Percentiles rank a stretch among this genome's conserved stretches.
Evolutionary conservation across 345 rosid genomes (phyloP).

Genomic region (Xanthoceras sorbifolium): DNA sequence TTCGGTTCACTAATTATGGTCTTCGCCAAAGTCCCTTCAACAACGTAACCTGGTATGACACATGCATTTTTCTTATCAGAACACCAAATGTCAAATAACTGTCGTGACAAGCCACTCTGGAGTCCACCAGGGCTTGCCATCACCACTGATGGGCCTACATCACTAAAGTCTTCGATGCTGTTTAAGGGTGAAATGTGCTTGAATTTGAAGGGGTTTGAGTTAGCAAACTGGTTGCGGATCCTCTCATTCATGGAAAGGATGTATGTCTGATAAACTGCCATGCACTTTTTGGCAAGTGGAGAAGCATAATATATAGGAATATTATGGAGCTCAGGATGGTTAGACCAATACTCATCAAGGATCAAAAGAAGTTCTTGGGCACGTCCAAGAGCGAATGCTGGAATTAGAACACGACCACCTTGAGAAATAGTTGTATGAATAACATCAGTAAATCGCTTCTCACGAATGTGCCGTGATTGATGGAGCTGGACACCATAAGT

Average conservation of each 20-base stretch:
- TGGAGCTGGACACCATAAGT: constrained; percentile 97
- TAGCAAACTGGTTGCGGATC: constrained; percentile 87
- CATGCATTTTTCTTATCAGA: constrained; percentile 88
- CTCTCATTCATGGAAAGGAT: constrained; percentile 94
- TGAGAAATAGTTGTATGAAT: constrained; percentile 83
- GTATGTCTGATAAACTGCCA: constrained; percentile 96
- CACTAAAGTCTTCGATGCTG: constrained; percentile 84
- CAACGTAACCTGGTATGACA: constrained; percentile 81
- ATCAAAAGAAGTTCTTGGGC: constrained; percentile 84
- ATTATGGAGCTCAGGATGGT: constrained; percentile 84
- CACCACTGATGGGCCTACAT: constrained; percentile 88
- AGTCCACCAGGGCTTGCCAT: constrained; percentile 96
- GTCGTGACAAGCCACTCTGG: constrained; percentile 90
- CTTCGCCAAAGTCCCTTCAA: constrained; percentile 84
- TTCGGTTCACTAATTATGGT: constrained; percentile 85
- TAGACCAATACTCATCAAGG: constrained; percentile 89
- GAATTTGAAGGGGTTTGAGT: constrained; percentile 89
- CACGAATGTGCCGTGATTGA: constrained; percentile 80
- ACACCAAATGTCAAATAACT: constrained; percentile 93
- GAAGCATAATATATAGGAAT: constrained; percentile 94
- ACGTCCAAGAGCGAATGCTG: constrained; percentile 83
- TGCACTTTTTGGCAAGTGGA: constrained; percentile 94
- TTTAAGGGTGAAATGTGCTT: constrained; percentile 79
- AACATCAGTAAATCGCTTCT: constrained; percentile 94
- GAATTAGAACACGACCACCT: constrained; percentile 92